These are phyloP conservation scores for Zanthoxylum bungeanum DNA, from an alignment of 345 rosid species.

Conservation along the genomic window DNA sequence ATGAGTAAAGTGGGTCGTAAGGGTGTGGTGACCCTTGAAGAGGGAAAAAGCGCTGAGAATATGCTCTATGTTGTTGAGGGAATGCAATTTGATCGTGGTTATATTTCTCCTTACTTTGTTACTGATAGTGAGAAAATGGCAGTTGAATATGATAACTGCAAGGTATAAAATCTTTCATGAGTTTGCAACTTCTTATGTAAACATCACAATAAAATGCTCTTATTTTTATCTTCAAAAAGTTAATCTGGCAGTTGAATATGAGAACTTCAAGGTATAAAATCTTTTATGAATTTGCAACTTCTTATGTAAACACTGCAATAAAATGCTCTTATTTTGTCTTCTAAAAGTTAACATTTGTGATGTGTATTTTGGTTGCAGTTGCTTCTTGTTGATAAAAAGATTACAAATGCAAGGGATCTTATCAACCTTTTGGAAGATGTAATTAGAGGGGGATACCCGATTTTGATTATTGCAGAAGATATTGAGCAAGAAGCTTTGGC, in stretches of 20 bases:
- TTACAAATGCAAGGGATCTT: slow-evolving; percentile 95
- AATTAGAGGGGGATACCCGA: slow-evolving; percentile 72
- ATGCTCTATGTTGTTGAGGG: slow-evolving; percentile 97
- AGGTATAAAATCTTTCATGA: slow-evolving; percentile 40
- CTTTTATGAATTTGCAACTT: not conserved
- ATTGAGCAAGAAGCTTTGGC: slow-evolving; percentile 98
- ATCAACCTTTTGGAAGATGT: slow-evolving; percentile 84
- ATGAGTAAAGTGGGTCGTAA: slow-evolving; percentile 94
- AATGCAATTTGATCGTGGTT: slow-evolving; percentile 99
- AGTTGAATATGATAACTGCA: slow-evolving; percentile 94
- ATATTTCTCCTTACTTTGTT: slow-evolving; percentile 95
- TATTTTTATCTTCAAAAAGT: not conserved
- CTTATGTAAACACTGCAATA: too few species aligned
- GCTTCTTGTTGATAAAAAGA: slow-evolving; percentile 96
- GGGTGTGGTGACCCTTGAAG: slow-evolving; percentile 97
- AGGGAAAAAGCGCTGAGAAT: slow-evolving; percentile 98
- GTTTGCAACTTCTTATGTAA: not conserved
- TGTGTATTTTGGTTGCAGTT: slow-evolving; percentile 49
- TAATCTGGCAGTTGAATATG: slow-evolving; percentile 85
- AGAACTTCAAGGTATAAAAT: slow-evolving; percentile 82
- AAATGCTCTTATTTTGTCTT: not conserved
- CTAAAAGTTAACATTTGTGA: not conserved
- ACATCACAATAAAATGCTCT: not conserved
- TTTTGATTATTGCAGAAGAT: slow-evolving; percentile 84
- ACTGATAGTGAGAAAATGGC: slow-evolving; percentile 98